These are phyloP conservation scores for Linum usitatissimum DNA, from an alignment of 345 rosid species.

Conservation along the genomic window DNA sequence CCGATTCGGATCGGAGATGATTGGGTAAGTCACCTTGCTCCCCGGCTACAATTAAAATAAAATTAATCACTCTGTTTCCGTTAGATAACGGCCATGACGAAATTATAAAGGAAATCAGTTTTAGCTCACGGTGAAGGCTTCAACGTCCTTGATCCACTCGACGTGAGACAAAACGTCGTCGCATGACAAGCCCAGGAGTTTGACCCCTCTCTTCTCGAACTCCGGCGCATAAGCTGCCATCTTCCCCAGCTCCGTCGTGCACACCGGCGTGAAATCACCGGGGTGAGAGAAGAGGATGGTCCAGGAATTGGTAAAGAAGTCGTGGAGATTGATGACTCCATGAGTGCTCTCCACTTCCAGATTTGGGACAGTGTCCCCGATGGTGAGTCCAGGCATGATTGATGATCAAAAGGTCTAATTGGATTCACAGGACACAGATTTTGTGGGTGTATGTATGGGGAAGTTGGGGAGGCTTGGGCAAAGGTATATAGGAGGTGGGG, in stretches of 20 bases:
- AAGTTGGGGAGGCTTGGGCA: no score
- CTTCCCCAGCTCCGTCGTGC: conserved; percentile 68
- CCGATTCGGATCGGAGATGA: conserved; percentile 56
- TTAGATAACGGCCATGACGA: not conserved
- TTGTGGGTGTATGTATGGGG: no score
- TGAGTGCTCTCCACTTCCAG: conserved; percentile 59
- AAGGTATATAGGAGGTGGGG: no score
- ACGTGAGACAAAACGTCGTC: conserved; percentile 52
- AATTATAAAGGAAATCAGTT: not conserved
- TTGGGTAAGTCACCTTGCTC: conserved; percentile 56
- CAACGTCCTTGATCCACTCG: conserved; percentile 66
- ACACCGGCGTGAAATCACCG: conserved; percentile 72
- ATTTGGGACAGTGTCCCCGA: conserved; percentile 65
- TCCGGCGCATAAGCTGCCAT: conserved; percentile 44
- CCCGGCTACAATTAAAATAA: conserved; percentile 29
- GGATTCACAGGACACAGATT: no score
- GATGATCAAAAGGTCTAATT: no score
- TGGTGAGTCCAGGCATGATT: conserved; percentile 58
- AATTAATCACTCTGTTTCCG: no score
- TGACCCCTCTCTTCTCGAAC: conserved; percentile 49
- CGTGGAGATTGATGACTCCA: conserved; percentile 55
- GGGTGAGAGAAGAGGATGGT: conserved; percentile 81
- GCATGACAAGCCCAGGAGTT: conserved; percentile 74
- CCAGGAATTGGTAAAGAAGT: conserved; percentile 40
- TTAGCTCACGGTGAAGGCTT: conserved; percentile 44